Evolutionary conservation across 1,284 basidiomycete species (phyloP).

Genomic region (Heterobasidion irregulare): DNA sequence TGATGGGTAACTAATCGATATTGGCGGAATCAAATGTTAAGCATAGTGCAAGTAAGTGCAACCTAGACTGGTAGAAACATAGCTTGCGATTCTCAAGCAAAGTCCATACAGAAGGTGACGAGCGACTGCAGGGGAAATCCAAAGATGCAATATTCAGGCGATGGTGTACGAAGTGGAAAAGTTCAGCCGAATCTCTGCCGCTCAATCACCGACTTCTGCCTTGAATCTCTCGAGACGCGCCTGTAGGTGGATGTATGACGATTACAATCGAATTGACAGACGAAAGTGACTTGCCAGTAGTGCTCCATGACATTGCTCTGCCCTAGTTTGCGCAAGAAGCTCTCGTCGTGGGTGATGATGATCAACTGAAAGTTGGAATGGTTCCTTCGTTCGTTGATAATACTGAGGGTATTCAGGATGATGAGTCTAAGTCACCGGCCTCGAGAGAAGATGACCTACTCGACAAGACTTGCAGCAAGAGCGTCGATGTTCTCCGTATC

Average conservation of each 20-base stretch:
- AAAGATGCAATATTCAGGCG: background rate
- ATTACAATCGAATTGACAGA: background rate
- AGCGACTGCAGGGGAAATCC: background rate
- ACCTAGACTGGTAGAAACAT: too few species aligned
- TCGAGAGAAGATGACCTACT: constrained; percentile 44
- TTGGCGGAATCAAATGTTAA: too few species aligned
- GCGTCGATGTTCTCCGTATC: constrained; percentile 97
- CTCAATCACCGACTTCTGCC: constrained; percentile 70
- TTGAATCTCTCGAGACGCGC: constrained; percentile 49
- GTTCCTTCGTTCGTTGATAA: constrained; percentile 85
- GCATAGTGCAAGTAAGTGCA: too few species aligned
- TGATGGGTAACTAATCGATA: too few species aligned
- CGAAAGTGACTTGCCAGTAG: constrained; percentile 61
- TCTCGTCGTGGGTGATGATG: constrained; percentile 96
- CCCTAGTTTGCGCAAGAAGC: constrained; percentile 76
- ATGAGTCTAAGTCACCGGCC: constrained; percentile 1
- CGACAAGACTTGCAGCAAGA: constrained; percentile 83
- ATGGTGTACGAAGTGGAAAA: background rate
- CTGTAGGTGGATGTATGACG: constrained; percentile 19
- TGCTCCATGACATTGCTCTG: constrained; percentile 86
- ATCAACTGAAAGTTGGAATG: constrained; percentile 96
- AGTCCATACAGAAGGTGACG: too few species aligned
- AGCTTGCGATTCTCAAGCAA: too few species aligned
- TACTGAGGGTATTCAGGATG: constrained; percentile 36
- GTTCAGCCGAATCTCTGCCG: constrained; percentile 51